Percentiles rank a stretch among this genome's conserved stretches.
phyloP scores from a whole-genome alignment of 2,329 filamentous ascomycete species.

The Stylonectria norvegica region DNA sequence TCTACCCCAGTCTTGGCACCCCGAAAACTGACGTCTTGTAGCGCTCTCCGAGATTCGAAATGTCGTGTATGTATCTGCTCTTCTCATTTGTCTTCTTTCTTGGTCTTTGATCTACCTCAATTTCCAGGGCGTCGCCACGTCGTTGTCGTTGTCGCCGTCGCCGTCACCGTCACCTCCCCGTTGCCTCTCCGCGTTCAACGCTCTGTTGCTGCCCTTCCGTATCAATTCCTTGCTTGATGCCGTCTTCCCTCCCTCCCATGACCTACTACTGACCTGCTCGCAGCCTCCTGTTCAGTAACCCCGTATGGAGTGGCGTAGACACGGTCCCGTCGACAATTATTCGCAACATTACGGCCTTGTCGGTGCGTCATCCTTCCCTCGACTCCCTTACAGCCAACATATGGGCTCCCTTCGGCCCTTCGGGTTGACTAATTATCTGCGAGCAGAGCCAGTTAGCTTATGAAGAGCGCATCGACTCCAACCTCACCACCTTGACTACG shows the following conservation, averaged over 20 bases:
- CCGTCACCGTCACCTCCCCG: conserved; percentile 9
- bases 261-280: conserved; percentile 16
- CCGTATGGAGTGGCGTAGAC: conserved; percentile 49
- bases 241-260: conserved; percentile 5
- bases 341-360: conserved; percentile 54
- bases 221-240: not conserved
- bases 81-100: conserved; percentile 10
- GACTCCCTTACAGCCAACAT: not conserved
- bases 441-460: conserved; percentile 47
- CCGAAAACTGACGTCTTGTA: conserved; percentile 36
- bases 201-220: conserved; percentile 3
- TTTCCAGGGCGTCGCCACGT: conserved; percentile 9
- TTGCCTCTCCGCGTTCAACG: not conserved
- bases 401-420: not conserved
- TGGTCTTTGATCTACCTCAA: conserved; percentile 9
- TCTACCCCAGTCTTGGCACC: conserved; percentile 33
- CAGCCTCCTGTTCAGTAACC: conserved; percentile 60
- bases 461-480: conserved; percentile 48
- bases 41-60: conserved; percentile 50
- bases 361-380: conserved; percentile 40
- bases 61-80: conserved; percentile 42
- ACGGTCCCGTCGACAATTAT: conserved; percentile 53
- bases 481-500: conserved; percentile 73
- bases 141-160: conserved; percentile 1
- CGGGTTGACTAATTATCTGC: conserved; percentile 17